Conservation (phyloP, 2,329 filamentous ascomycete species). For the Alternaria panax region DNA sequence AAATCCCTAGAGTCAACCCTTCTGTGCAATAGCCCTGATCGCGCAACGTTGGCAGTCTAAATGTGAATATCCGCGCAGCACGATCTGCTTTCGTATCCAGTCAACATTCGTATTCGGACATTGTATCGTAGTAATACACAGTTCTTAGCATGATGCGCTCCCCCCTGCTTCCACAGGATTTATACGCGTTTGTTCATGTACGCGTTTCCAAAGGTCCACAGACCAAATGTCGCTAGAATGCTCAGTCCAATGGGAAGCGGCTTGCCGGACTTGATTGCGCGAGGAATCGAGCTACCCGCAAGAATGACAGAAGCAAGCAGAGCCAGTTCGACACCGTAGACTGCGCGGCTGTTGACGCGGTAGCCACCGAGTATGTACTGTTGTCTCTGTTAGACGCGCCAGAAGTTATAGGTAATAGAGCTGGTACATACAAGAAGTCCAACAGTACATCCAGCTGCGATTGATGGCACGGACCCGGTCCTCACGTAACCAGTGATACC, state of each 20-base stretch:
- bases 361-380: constrained; percentile 80
- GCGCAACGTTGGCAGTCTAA: background rate
- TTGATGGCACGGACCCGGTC: constrained; percentile 84
- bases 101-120: background rate
- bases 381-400: constrained; percentile 2
- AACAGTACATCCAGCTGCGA: constrained; percentile 84
- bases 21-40: background rate
- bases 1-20: background rate
- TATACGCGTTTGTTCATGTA: constrained; percentile 45
- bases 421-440: constrained; percentile 65
- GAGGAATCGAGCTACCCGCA: constrained; percentile 82
- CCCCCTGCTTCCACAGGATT: background rate
- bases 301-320: constrained; percentile 87
- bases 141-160: background rate
- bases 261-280: constrained; percentile 84
- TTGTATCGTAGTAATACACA: background rate
- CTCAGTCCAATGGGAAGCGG: constrained; percentile 83
- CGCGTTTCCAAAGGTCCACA: constrained; percentile 80
- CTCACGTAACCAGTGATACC: constrained; percentile 86
- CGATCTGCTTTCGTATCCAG: background rate
- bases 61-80: background rate
- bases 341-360: constrained; percentile 75
- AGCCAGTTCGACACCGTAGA: constrained; percentile 88
- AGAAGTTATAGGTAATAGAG: background rate
- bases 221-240: constrained; percentile 77